Conservation (phyloP, 1,139 yeast genomes). For the Geotrichum histeridarum region DNA sequence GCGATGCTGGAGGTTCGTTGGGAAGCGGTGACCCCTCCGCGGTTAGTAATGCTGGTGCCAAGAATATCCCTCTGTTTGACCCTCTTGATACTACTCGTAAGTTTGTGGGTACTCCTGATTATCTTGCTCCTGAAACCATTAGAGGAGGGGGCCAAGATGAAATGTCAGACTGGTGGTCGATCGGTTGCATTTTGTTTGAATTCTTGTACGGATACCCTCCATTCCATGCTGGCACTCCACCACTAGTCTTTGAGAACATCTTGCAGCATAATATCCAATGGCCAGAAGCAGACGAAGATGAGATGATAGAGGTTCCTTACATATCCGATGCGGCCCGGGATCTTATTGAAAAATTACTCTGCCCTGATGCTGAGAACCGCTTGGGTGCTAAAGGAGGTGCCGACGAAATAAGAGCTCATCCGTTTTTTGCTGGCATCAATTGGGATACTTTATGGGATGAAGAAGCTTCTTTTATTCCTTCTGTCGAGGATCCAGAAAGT, state of each 20-base stretch:
- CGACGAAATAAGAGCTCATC: slow-evolving; percentile 69
- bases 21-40: slow-evolving; percentile 4
- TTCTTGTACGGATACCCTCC: slow-evolving; percentile 93
- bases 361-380: slow-evolving; percentile 58
- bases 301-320: slow-evolving; percentile 27
- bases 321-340: slow-evolving; percentile 71
- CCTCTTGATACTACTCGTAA: slow-evolving; percentile 38
- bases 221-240: slow-evolving; percentile 79
- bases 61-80: slow-evolving; percentile 25
- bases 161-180: slow-evolving; percentile 97
- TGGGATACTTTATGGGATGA: slow-evolving; percentile 74
- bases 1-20: slow-evolving; percentile 10
- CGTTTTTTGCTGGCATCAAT: slow-evolving; percentile 63
- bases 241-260: slow-evolving; percentile 75
- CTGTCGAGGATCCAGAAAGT: slow-evolving; percentile 71
- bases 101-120: slow-evolving; percentile 97
- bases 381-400: slow-evolving; percentile 69
- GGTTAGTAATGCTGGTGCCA: neutral
- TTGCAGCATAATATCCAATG: slow-evolving; percentile 70
- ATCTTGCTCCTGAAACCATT: slow-evolving; percentile 94
- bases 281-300: slow-evolving; percentile 54
- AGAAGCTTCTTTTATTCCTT: slow-evolving; percentile 82
- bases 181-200: slow-evolving; percentile 93
- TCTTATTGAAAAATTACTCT: slow-evolving; percentile 58
- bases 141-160: slow-evolving; percentile 80